A percentile compares a stretch with the other conserved stretches of the same genome.
These are phyloP conservation scores for Septoria petroselini DNA, from an alignment of 2,329 filamentous ascomycete species.

Conservation along the genomic window DNA sequence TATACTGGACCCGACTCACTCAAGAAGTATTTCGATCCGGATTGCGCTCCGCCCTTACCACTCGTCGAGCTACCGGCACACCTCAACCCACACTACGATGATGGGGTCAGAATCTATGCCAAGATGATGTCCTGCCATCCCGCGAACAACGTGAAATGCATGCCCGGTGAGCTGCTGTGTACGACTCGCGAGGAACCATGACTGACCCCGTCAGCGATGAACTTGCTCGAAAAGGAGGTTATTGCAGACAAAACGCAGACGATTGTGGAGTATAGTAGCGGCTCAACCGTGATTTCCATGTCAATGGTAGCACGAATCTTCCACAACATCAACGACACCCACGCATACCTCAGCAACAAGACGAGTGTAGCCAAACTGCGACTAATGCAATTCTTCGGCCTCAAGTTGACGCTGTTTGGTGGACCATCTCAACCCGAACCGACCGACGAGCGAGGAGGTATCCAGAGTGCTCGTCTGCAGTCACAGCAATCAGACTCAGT, in stretches of 20 bases:
- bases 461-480: slow-evolving; percentile 47
- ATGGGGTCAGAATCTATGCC: slow-evolving; percentile 62
- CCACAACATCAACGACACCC: slow-evolving; percentile 51
- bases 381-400: slow-evolving; percentile 60
- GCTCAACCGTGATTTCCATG: slow-evolving; percentile 62
- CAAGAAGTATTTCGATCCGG: slow-evolving; percentile 59
- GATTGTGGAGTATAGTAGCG: slow-evolving; percentile 60
- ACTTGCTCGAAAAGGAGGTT: slow-evolving; percentile 20
- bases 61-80: slow-evolving; percentile 58
- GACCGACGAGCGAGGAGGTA: slow-evolving; percentile 53
- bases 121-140: slow-evolving; percentile 66
- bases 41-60: slow-evolving; percentile 56
- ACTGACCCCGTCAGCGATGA: slow-evolving; percentile 17
- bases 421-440: slow-evolving; percentile 59
- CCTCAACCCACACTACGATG: slow-evolving; percentile 56
- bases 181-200: no score
- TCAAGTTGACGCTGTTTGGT: slow-evolving; percentile 55
- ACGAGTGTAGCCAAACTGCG: slow-evolving; percentile 53
- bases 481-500: slow-evolving; percentile 45
- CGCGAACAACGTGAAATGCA: slow-evolving; percentile 62
- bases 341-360: slow-evolving; percentile 60
- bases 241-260: slow-evolving; percentile 42
- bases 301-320: slow-evolving; percentile 53
- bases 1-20: slow-evolving; percentile 58
- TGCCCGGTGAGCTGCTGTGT: slow-evolving; percentile 50